A percentile compares a stretch with the other conserved stretches of the same genome.
Evolutionary conservation across 306 rosid species (phyloP).

Genomic region (Cucumis melo): DNA sequence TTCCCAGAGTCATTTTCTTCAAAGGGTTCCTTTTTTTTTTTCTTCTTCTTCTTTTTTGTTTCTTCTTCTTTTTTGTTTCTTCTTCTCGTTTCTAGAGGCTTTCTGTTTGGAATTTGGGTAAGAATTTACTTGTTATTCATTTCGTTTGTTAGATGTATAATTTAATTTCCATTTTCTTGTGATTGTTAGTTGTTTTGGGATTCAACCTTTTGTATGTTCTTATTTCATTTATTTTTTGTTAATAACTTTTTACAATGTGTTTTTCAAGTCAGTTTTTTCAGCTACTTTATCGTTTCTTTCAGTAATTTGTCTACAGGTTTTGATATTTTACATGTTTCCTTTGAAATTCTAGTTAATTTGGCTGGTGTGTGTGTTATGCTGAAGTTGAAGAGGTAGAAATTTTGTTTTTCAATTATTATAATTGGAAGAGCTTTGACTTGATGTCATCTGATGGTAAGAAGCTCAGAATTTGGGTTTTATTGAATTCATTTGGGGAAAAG

Average conservation of each 20-base stretch:
- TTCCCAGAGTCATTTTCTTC: neutral
- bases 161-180: neutral
- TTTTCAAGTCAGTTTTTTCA: neutral
- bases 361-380: neutral
- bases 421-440: neutral
- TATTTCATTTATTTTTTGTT: neutral
- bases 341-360: neutral
- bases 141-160: neutral
- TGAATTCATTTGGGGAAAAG: neutral
- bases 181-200: neutral
- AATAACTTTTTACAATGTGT: neutral
- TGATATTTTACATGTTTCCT: neutral
- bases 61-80: neutral
- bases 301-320: neutral
- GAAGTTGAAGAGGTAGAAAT: neutral
- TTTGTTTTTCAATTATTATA: neutral
- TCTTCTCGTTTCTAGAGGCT: neutral
- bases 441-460: neutral
- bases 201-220: neutral
- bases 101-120: neutral
- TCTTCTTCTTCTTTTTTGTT: no score
- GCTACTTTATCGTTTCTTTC: neutral
- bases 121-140: neutral
- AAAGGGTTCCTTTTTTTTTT: neutral
- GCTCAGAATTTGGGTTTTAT: neutral